Base-by-base conservation (phyloP, 257 asterid species). In the Nicotiana sylvestris region DNA sequence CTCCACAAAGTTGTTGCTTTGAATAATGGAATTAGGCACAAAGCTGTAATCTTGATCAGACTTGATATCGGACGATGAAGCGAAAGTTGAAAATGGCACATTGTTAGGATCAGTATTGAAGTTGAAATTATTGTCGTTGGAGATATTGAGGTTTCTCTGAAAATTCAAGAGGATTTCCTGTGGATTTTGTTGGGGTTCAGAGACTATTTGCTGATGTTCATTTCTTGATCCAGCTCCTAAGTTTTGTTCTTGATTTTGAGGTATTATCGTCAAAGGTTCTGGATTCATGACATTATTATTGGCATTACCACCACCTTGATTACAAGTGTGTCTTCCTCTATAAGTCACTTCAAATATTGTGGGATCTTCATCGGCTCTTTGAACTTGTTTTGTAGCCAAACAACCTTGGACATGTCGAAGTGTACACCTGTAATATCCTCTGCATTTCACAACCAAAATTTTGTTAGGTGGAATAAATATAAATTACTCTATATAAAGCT, bases 381-480 rank as follows among this genome's bases (percentile, higher is more conserved):
- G 92, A 18, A 89, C 92, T 80, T 89, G 92, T 39, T 87, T 89
- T 5, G 87, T 86, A 7, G 92, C 92, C 83, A 82, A 79, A 86
- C 92, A 89, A 12, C 90, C 92, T 81, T 87, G 92, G 82, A 53
- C 67, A 77, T 81, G 82, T 87, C 87, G 83, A 60, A 83, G 83
- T 0, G 88, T 84, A 84, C 92, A 89, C 85, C 92, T 89, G 15
- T 84, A 89, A 62, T 89, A 89, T 70, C 89, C 89, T 80, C 92
- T 89, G 92, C 83, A 85, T 33, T 53, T 51, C 29, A 65, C 27
- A 11, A 9, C 4, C 29, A 53, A 84, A 6, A 1, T 46, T 30
- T 53, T 1, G 18, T 16, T 37, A 39, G 57, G 1, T 9, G 51
- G 11, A 82, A 12, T 9, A 9, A 49, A 2, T 3, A 15, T 5